phyloP scores from a whole-genome alignment of 176 grass and related monocot genomes.

The Juncus effusus region DNA sequence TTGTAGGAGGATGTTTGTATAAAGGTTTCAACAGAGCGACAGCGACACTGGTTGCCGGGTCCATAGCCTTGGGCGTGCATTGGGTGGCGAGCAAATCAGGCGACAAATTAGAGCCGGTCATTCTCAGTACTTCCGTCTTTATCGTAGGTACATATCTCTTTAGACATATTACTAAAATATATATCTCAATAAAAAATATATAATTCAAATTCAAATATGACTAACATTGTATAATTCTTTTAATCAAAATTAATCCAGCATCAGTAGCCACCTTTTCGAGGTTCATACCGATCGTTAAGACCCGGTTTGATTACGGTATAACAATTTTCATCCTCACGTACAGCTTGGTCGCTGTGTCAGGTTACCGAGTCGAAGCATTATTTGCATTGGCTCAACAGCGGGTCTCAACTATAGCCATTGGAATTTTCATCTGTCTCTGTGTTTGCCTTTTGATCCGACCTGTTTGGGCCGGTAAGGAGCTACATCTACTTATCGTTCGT shows the following conservation, averaged over 20 bases:
- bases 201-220: neutral
- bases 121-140: slow-evolving; percentile 59
- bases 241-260: slow-evolving; percentile 37
- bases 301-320: slow-evolving; percentile 84
- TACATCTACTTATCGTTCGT: slow-evolving; percentile 52
- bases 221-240: slow-evolving; percentile 9
- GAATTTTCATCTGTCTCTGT: slow-evolving; percentile 57
- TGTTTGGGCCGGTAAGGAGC: slow-evolving; percentile 77
- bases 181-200: neutral
- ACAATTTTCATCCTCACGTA: slow-evolving; percentile 95
- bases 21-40: slow-evolving; percentile 79
- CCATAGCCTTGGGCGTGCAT: slow-evolving; percentile 62
- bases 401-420: slow-evolving; percentile 57
- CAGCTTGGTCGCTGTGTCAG: slow-evolving; percentile 83
- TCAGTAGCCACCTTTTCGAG: slow-evolving; percentile 76
- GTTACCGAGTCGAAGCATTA: slow-evolving; percentile 68
- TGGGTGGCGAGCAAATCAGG: slow-evolving; percentile 69
- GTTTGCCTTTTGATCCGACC: slow-evolving; percentile 55
- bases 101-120: slow-evolving; percentile 53
- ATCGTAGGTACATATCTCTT: slow-evolving; percentile 48
- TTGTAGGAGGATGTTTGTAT: slow-evolving; percentile 77
- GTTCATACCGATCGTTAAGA: slow-evolving; percentile 74
- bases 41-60: slow-evolving; percentile 60
- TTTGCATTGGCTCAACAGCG: slow-evolving; percentile 50
- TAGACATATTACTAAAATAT: neutral